phyloP scores from a whole-genome alignment of 495 filamentous ascomycete species.

The Neurospora africana region DNA sequence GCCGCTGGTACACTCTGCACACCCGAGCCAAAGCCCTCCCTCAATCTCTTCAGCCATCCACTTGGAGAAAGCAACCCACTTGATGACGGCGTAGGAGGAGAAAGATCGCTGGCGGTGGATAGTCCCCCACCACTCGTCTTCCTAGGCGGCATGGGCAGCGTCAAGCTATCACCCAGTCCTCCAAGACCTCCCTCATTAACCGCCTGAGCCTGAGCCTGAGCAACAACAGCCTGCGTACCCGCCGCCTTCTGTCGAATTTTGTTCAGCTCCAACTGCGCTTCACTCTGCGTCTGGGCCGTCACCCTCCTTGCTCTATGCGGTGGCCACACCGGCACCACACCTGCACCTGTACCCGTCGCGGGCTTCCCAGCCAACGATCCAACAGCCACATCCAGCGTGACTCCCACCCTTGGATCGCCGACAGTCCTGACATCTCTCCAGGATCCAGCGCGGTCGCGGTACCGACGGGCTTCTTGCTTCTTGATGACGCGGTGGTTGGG shows the following conservation, averaged over 20 bases:
- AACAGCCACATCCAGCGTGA: constrained; percentile 30
- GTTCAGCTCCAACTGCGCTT: constrained; percentile 28
- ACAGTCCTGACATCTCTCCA: constrained; percentile 34
- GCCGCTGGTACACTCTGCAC: background rate
- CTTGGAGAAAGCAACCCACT: background rate
- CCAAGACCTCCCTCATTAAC: background rate
- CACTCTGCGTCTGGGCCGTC: constrained; percentile 25
- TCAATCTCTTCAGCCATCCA: background rate
- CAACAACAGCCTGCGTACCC: constrained; percentile 5
- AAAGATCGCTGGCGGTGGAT: background rate
- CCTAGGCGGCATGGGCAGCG: constrained; percentile 8
- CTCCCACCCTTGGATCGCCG: constrained; percentile 35
- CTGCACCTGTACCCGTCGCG: background rate
- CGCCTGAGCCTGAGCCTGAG: background rate
- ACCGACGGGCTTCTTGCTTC: constrained; percentile 29
- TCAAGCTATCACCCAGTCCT: background rate
- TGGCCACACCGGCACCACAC: background rate
- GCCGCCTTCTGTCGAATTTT: constrained; percentile 22
- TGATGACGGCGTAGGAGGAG: background rate
- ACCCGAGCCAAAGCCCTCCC: background rate
- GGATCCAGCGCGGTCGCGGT: constrained; percentile 38
- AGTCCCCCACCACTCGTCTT: constrained; percentile 1
- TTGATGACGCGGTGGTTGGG: constrained; percentile 37
- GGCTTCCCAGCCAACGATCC: constrained; percentile 17
- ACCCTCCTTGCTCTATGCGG: constrained; percentile 18